Evolutionary conservation across 371 early-diverging fungal genomes (phyloP), one percentile per base, ranked within the genome.

Genomic region (Mucor piriformis): DNA sequence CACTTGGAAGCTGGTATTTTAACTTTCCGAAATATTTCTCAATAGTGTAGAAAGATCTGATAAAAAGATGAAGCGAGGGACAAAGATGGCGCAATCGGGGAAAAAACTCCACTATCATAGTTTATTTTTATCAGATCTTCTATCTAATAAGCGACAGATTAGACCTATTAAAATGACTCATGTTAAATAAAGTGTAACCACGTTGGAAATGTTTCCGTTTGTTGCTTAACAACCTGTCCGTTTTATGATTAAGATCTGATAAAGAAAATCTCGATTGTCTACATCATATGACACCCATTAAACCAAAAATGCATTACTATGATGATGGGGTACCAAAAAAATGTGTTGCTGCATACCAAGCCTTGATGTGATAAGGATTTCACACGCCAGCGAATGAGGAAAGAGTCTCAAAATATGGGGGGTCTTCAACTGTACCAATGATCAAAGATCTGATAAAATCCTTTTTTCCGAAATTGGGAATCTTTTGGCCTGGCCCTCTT

Each of bases 121-220:
- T 47, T 47, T 49, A 44, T 33, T 46, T 33, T 54, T 55, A 55
- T 55, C 55, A 55, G 55, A 55, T 55, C 55, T 34, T 55, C 23
- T 10, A 20, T 33, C 34, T 16, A 49, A 49, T 16, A 32, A 49
- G n/a, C 12, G 18, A n/a, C 27, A 49, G 16, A 3, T 47, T 47
- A 24, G 47, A 49, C 49, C 54, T 52, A 37, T 37, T n/a, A 37
- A 37, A 37, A n/a, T 37, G 38, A 37, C 15, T 37, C 38, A 37
- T 37, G 11, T 11, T 12, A n/a, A 15, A 33, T 6, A 37, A n/a
- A 15, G 38, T 37, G 38, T 37, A 37, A 37, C 38, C 11, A 15
- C n/a, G 11, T 15, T 11, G 3, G 4, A n/a, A 13, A 1, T 15
- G 12, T 37, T 11, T 12, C 38, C 38, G 38, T n/a, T 37, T 37